Percentiles rank a stretch among this genome's conserved stretches.
Conservation (phyloP, 2,329 filamentous ascomycete genomes). For the Chalara sp. region DNA sequence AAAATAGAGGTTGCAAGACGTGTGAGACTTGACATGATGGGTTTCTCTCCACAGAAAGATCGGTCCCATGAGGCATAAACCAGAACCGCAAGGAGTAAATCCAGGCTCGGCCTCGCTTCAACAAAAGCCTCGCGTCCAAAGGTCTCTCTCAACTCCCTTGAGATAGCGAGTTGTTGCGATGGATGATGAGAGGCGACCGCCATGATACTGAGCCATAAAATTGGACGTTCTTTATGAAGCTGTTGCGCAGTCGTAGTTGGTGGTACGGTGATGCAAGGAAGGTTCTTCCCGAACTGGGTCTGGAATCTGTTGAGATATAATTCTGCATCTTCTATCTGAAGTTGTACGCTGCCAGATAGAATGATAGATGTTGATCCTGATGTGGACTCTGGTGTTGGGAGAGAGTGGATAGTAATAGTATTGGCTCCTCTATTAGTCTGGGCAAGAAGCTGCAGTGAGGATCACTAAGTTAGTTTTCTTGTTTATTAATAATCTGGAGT, state of each 20-base stretch:
- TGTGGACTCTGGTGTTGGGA: not conserved
- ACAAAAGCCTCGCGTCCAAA: conserved; percentile 4
- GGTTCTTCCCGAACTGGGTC: conserved; percentile 1
- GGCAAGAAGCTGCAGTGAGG: not conserved
- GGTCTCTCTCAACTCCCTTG: conserved; percentile 2
- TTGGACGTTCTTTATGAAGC: conserved; percentile 7
- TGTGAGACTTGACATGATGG: conserved; percentile 1
- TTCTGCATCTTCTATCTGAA: conserved; percentile 1
- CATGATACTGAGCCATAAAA: conserved; percentile 7
- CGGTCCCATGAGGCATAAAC: conserved; percentile 7
- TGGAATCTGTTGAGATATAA: conserved; percentile 4
- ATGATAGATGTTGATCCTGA: not conserved
- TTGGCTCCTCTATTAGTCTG: not conserved
- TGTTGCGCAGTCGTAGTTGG: conserved; percentile 3
- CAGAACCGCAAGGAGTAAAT: conserved; percentile 6
- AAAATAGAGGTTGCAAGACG: conserved; percentile 7
- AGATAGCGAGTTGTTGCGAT: conserved; percentile 3
- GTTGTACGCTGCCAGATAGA: not conserved
- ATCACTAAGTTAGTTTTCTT: not conserved
- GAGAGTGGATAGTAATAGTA: not conserved
- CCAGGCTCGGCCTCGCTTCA: conserved; percentile 6
- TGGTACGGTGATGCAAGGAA: conserved; percentile 6
- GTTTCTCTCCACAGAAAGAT: conserved; percentile 1
- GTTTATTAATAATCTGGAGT: too few relatives aligned
- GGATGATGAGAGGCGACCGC: conserved; percentile 3